These are phyloP conservation scores for Candida taoyuanica DNA, from an alignment of 805 yeast genomes.

Conservation along the genomic window DNA sequence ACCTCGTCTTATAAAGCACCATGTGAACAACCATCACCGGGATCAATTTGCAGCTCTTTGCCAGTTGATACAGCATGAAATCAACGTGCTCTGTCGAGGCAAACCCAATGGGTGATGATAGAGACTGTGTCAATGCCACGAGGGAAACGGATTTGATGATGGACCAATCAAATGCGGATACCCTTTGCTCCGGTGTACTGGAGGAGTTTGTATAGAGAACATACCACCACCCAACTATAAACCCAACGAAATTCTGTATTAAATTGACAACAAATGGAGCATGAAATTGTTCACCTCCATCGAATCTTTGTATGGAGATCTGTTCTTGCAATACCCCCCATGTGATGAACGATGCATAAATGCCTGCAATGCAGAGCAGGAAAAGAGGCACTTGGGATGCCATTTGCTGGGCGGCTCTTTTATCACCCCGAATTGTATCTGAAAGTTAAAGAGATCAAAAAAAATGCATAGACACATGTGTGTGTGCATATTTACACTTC, in stretches of 20 bases:
- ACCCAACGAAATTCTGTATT: slow-evolving; percentile 71
- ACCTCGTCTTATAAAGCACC: slow-evolving; percentile 59
- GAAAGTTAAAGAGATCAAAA: not conserved
- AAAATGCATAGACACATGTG: not conserved
- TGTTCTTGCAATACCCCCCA: slow-evolving; percentile 95
- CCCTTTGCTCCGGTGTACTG: not conserved
- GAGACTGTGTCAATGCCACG: slow-evolving; percentile 52
- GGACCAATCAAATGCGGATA: slow-evolving; percentile 16
- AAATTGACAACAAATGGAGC: slow-evolving; percentile 77
- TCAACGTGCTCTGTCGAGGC: slow-evolving; percentile 78
- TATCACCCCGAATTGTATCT: not conserved
- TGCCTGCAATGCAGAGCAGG: slow-evolving; percentile 46
- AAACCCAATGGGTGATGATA: slow-evolving; percentile 81
- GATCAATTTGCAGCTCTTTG: slow-evolving; percentile 88
- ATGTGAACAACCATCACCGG: slow-evolving; percentile 91
- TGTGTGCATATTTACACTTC: too few species aligned
- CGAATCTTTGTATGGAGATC: slow-evolving; percentile 72
- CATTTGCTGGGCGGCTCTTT: slow-evolving; percentile 2
- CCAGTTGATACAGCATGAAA: slow-evolving; percentile 76
- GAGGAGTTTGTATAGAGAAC: slow-evolving; percentile 30
- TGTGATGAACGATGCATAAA: slow-evolving; percentile 78
- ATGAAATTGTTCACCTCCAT: slow-evolving; percentile 53
- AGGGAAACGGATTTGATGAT: slow-evolving; percentile 21
- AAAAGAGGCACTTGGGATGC: slow-evolving; percentile 12
- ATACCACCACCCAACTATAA: slow-evolving; percentile 60